Conservation (phyloP, 179 eudicot genomes). For the Silene noctiflora region DNA sequence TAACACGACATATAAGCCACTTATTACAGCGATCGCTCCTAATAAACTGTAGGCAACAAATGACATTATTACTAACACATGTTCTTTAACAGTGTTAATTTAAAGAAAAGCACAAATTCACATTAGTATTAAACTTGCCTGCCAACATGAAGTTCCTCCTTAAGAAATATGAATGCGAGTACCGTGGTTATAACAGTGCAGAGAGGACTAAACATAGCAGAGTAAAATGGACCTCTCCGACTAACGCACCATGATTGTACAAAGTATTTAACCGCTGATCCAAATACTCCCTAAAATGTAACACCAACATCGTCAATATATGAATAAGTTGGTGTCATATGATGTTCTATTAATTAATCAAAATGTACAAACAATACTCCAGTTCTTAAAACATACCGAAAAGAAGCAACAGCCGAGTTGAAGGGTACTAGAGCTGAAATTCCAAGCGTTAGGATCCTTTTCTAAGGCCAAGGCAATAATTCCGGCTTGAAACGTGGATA, state of each 20-base stretch:
- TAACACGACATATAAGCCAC: constrained; percentile 46
- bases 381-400: background rate
- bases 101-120: too few relatives aligned
- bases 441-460: background rate
- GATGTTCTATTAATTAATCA: too few relatives aligned
- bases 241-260: constrained; percentile 29
- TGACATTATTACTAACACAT: constrained; percentile 2
- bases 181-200: constrained; percentile 49
- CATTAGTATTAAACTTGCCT: constrained; percentile 24
- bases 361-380: too few relatives aligned
- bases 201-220: constrained; percentile 62
- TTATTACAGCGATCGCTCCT: constrained; percentile 38
- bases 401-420: background rate
- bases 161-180: constrained; percentile 39
- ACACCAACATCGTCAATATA: too few relatives aligned
- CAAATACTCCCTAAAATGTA: background rate
- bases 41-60: constrained; percentile 28
- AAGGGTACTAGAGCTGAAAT: background rate
- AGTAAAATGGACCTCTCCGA: constrained; percentile 50
- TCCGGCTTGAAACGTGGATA: background rate
- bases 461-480: background rate
- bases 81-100: background rate
- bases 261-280: constrained; percentile 8
- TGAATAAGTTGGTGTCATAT: too few relatives aligned
- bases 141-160: constrained; percentile 52